phyloP scores from a whole-genome alignment of 768 basidiomycete genomes.

The Trametes cinnabarina region DNA sequence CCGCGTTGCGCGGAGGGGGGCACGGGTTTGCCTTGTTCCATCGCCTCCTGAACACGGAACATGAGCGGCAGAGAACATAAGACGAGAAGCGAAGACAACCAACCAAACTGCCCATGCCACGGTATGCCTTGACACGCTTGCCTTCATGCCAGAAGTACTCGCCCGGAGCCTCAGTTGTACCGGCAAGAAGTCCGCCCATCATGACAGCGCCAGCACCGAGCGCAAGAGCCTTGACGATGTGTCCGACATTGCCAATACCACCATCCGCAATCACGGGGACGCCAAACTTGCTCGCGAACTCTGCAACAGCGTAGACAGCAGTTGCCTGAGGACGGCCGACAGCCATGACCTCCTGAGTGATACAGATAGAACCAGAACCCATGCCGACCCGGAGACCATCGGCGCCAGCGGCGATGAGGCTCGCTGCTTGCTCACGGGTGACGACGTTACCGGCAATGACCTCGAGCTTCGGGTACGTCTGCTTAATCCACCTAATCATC shows the following conservation, averaged over 20 bases:
- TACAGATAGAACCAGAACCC: conserved; percentile 98
- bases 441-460: conserved; percentile 98
- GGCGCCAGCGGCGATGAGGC: conserved; percentile 89
- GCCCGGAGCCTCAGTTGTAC: conserved; percentile 95
- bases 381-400: conserved; percentile 96
- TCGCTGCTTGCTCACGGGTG: conserved; percentile 94
- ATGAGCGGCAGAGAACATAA: not conserved
- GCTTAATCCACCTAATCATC: conserved; percentile 93
- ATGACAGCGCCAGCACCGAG: conserved; percentile 95
- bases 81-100: conserved; percentile 23
- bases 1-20: conserved; percentile 29
- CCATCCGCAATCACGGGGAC: conserved; percentile 97
- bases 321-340: conserved; percentile 97
- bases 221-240: conserved; percentile 94
- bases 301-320: conserved; percentile 94
- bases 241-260: conserved; percentile 92
- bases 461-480: conserved; percentile 79
- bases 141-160: conserved; percentile 99
- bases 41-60: conserved; percentile 57
- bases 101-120: conserved; percentile 93
- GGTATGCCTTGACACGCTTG: conserved; percentile 97
- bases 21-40: conserved; percentile 70
- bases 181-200: conserved; percentile 97
- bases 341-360: conserved; percentile 99
- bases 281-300: conserved; percentile 91